Percentiles rank a stretch among this genome's conserved stretches.
phyloP scores from a whole-genome alignment of 2,329 filamentous ascomycete genomes.

The Botrytis fragariae region DNA sequence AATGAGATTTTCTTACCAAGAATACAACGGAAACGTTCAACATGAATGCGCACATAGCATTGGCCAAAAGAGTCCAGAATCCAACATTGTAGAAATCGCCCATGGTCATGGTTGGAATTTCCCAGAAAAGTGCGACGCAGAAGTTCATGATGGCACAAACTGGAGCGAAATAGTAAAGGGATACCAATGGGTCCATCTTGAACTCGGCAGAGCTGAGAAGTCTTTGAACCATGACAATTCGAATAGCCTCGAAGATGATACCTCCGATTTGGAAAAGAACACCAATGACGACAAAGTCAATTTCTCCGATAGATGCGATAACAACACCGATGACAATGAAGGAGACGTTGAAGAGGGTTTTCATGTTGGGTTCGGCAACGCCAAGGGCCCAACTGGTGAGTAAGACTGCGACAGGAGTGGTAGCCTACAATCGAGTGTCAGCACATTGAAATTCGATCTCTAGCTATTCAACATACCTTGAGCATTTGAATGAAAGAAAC shows the following conservation, averaged over 20 bases:
- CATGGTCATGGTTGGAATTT: slow-evolving; percentile 68
- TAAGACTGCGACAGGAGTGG: slow-evolving; percentile 89
- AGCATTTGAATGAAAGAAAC: slow-evolving; percentile 99
- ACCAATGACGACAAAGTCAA: slow-evolving; percentile 81
- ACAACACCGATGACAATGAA: slow-evolving; percentile 93
- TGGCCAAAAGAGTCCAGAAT: slow-evolving; percentile 67
- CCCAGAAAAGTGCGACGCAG: slow-evolving; percentile 68
- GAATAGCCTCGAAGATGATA: slow-evolving; percentile 77
- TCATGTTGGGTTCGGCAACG: slow-evolving; percentile 73
- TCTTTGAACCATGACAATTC: slow-evolving; percentile 80
- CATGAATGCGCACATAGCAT: slow-evolving; percentile 75
- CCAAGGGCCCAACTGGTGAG: slow-evolving; percentile 86
- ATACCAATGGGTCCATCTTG: slow-evolving; percentile 90
- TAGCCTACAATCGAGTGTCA: slow-evolving; percentile 58
- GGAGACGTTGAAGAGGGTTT: slow-evolving; percentile 87
- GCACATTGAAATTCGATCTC: not conserved
- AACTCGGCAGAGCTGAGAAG: slow-evolving; percentile 79
- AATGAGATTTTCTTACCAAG: slow-evolving; percentile 58
- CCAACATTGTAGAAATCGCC: slow-evolving; percentile 72
- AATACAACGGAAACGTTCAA: slow-evolving; percentile 85
- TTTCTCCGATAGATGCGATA: slow-evolving; percentile 92
- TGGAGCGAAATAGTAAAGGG: slow-evolving; percentile 86
- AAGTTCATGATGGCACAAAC: slow-evolving; percentile 82
- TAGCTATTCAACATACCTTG: slow-evolving; percentile 60
- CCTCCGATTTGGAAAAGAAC: slow-evolving; percentile 77